phyloP scores from a whole-genome alignment of 208 protist species.

The Leishmania mexicana region DNA sequence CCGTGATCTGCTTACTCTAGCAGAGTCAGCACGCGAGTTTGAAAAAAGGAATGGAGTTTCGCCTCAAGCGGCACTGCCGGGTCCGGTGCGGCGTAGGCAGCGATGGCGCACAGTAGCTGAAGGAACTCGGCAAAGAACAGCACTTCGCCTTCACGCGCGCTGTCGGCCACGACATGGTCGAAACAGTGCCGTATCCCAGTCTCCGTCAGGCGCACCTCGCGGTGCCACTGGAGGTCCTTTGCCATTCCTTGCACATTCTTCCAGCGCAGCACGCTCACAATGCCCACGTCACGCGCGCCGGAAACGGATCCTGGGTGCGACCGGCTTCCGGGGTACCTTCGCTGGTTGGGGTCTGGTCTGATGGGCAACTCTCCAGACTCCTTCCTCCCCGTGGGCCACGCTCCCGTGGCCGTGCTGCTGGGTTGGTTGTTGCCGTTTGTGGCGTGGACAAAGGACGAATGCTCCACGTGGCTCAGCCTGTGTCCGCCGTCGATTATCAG shows the following conservation, averaged over 20 bases:
- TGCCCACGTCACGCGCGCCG: constrained; percentile 51
- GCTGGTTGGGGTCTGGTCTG: neutral
- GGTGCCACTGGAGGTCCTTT: constrained; percentile 54
- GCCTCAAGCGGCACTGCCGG: constrained; percentile 51
- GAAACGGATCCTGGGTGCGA: neutral
- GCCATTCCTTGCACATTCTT: constrained; percentile 43
- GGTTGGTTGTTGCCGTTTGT: constrained; percentile 2
- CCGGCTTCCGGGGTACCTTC: neutral
- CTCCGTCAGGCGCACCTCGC: constrained; percentile 15
- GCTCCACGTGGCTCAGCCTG: constrained; percentile 13
- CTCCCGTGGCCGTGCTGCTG: neutral
- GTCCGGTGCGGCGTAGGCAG: constrained; percentile 46
- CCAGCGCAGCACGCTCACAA: constrained; percentile 63
- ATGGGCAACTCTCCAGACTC: neutral
- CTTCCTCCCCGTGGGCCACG: neutral
- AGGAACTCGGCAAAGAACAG: constrained; percentile 79
- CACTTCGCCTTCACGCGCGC: constrained; percentile 42
- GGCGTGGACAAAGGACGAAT: constrained; percentile 19
- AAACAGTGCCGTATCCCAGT: constrained; percentile 45
- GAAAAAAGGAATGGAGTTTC: constrained; percentile 63
- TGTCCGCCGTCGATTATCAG: constrained; percentile 5
- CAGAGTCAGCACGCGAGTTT: constrained; percentile 37
- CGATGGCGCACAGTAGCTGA: constrained; percentile 63
- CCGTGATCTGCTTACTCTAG: constrained; percentile 4
- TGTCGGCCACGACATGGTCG: constrained; percentile 40